Base-by-base conservation (phyloP, 768 basidiomycete genomes). In the Termitomyces bulborhizus region DNA sequence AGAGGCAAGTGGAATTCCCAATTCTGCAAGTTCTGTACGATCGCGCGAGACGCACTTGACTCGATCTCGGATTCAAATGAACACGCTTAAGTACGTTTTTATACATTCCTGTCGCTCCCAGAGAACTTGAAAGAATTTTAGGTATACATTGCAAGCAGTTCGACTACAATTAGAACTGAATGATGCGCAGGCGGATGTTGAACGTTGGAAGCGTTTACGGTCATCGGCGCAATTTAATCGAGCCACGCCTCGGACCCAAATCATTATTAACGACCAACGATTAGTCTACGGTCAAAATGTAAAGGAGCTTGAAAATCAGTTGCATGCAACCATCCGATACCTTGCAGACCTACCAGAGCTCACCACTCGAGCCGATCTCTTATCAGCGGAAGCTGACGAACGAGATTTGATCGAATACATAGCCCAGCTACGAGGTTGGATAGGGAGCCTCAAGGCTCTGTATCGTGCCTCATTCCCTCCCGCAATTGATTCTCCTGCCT, bases 151-250 rank as follows among this genome's bases (percentile, higher is more conserved):
- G 54, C 63, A 67, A 55, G 67, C 66, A 8, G 63, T 71, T 13
- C 56, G 65, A 34, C 57, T 64, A 29, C 64, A 69, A 39, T 53
- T 67, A 6, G 61, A 69, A 13, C 52, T 62, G 6, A 54, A 58
- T 21, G 53, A 57, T 29, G 64, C 66, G 32, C 53, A 58, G 44
- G 49, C 51, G 3, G 64, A 69, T 8, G 58, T 64, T 26, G 65
- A 64, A 11, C 61, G 63, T 49, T 72, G 68, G 71, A 70, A 68
- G 54, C 57, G 57, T 26, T 66, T 67, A 12, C 70, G 69, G 34
- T 51, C 29, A 24, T 73, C 73, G 0, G 37, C 62, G 13, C 62
- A 62, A 34, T 73, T 69, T 41, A 27, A 42, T 16, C 69, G 61
- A 26, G 64, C 68, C 5, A 68, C 70, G 3, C 63, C 53, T 41